phyloP scores from a whole-genome alignment of 2,329 filamentous ascomycete species.

The Aspergillus brunneoviolaceus region DNA sequence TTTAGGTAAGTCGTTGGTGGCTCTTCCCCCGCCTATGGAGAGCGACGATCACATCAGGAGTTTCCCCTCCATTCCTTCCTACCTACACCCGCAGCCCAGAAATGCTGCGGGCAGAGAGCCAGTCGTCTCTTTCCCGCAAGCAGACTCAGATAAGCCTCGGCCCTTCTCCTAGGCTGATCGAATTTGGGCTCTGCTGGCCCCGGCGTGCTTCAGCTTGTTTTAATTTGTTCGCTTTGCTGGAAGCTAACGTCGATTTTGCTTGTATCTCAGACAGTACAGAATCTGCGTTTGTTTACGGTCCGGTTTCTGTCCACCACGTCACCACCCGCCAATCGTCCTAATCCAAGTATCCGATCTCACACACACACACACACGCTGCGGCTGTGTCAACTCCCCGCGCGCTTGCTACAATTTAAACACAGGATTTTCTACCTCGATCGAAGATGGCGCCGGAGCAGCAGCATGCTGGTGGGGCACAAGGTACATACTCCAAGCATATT shows the following conservation, averaged over 20 bases:
- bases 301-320: background rate
- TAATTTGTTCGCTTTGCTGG: background rate
- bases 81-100: background rate
- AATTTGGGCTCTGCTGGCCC: background rate
- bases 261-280: background rate
- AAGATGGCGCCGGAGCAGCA: background rate
- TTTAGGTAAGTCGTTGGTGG: background rate
- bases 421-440: background rate
- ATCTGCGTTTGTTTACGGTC: background rate
- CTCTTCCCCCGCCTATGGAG: background rate
- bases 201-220: background rate
- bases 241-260: background rate
- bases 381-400: background rate
- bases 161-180: background rate
- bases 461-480: background rate
- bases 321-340: background rate
- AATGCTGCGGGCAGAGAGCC: background rate
- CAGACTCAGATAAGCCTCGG: background rate
- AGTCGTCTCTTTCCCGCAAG: background rate
- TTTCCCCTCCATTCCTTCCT: background rate
- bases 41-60: background rate
- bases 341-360: background rate
- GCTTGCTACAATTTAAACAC: background rate
- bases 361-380: background rate
- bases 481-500: background rate